Percentiles rank a stretch among this genome's conserved stretches.
Conservation (phyloP, 106 monocot species). For the Agapanthus africanus region DNA sequence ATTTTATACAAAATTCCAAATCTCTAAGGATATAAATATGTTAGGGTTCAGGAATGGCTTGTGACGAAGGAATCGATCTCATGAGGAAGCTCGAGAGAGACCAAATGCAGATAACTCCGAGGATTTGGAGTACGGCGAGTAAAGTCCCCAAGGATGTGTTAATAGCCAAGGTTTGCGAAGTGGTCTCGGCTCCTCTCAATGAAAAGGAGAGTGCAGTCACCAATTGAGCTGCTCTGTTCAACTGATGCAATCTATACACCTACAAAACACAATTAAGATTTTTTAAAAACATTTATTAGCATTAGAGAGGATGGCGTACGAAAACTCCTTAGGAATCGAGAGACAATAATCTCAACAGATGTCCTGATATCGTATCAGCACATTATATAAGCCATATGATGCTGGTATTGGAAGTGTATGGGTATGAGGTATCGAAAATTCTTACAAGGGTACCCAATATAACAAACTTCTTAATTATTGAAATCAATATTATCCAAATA, state of each 20-base stretch:
- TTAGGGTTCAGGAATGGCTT: conserved; percentile 12
- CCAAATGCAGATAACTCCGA: conserved; percentile 93
- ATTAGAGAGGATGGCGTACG: too few species aligned
- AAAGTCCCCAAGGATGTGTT: conserved; percentile 70
- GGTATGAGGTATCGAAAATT: too few species aligned
- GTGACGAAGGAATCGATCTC: conserved; percentile 67
- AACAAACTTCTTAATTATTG: too few species aligned
- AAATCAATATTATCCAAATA: too few species aligned
- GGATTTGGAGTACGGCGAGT: conserved; percentile 76
- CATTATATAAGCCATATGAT: too few species aligned
- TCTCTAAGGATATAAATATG: too few species aligned
- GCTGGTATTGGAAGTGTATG: too few species aligned
- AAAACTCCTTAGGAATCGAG: not conserved
- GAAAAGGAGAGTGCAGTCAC: conserved; percentile 88
- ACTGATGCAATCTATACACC: conserved; percentile 91
- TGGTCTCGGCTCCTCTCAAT: conserved; percentile 73
- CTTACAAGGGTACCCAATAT: too few species aligned
- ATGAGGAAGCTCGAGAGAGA: conserved; percentile 85
- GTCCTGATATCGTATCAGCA: too few species aligned
- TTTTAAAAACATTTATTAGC: not conserved
- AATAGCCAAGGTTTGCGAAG: conserved; percentile 75
- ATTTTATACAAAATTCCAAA: too few species aligned
- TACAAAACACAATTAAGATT: conserved; percentile 11
- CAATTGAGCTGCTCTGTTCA: conserved; percentile 89
- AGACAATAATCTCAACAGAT: not conserved